Percentiles rank a stretch among this genome's conserved stretches.
Evolutionary conservation across 805 yeast genomes (phyloP).

Genomic region (Komagataella mondaviorum): DNA sequence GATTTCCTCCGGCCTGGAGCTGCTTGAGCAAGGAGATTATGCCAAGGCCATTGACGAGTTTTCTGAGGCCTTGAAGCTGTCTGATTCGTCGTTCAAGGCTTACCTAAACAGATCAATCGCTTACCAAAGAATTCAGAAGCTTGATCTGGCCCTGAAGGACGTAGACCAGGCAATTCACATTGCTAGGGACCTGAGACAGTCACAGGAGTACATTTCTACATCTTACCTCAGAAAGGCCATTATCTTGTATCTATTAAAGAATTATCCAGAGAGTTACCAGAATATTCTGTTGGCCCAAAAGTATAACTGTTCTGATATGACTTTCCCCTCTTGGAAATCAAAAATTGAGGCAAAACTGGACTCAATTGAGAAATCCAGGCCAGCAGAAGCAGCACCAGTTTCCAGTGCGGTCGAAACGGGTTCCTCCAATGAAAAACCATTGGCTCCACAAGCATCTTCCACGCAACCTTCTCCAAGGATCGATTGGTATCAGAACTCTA

Average conservation of each 20-base stretch:
- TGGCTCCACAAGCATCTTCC: not conserved
- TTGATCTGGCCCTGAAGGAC: constrained; percentile 33
- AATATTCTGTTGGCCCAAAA: constrained; percentile 28
- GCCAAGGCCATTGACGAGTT: constrained; percentile 28
- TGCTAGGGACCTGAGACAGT: constrained; percentile 29
- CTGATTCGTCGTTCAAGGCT: constrained; percentile 32
- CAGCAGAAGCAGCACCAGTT: not conserved
- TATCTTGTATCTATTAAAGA: constrained; percentile 28
- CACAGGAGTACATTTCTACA: constrained; percentile 28
- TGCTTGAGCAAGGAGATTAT: constrained; percentile 31
- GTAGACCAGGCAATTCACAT: constrained; percentile 28
- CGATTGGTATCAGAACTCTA: constrained; percentile 67
- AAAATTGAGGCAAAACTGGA: constrained; percentile 20
- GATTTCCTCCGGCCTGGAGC: constrained; percentile 21
- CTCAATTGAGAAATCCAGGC: constrained; percentile 8
- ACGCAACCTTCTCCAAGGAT: constrained; percentile 21
- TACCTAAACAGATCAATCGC: constrained; percentile 34
- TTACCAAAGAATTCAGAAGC: constrained; percentile 30
- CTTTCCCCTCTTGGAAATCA: constrained; percentile 32
- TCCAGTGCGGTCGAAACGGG: not conserved
- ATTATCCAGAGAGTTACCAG: constrained; percentile 24
- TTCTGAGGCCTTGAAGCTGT: constrained; percentile 24
- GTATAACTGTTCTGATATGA: constrained; percentile 28
- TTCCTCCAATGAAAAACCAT: not conserved
- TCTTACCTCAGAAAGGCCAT: constrained; percentile 37